A percentile compares a stretch with the other conserved stretches of the same genome.
Conservation (phyloP, 306 rosid species). For the Vachellia pachyceras region DNA sequence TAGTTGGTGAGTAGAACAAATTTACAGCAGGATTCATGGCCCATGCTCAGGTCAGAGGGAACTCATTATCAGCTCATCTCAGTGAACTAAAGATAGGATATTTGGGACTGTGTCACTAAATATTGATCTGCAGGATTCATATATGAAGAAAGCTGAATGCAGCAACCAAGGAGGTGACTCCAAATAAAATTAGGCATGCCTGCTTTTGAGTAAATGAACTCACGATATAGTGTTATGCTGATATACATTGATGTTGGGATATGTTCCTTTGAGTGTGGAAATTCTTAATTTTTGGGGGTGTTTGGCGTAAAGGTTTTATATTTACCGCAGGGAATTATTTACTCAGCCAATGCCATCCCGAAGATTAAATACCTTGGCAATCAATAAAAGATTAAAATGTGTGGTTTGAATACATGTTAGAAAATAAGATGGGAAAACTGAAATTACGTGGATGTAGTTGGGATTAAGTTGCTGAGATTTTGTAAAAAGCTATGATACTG, state of each 20-base stretch:
- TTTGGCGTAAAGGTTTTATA: not conserved
- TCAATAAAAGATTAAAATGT: not conserved
- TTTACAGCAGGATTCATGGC: slow-evolving; percentile 4
- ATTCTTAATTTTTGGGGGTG: not conserved
- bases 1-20: not conserved
- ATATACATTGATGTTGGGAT: not conserved
- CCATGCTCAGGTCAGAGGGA: not conserved
- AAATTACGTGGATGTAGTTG: not conserved
- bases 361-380: not conserved
- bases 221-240: not conserved
- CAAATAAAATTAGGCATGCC: not conserved
- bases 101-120: not conserved
- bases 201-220: not conserved
- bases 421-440: not conserved
- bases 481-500: not conserved
- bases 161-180: slow-evolving; percentile 7
- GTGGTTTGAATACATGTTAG: not conserved
- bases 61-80: not conserved
- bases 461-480: not conserved
- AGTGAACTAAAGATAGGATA: not conserved
- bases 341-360: not conserved
- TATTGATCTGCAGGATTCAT: slow-evolving; percentile 20
- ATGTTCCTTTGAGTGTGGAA: not conserved
- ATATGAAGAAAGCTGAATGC: not conserved
- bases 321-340: not conserved